Evolutionary conservation across 371 early-diverging fungal genomes (phyloP).

Genomic region (Parasitella parasitica): DNA sequence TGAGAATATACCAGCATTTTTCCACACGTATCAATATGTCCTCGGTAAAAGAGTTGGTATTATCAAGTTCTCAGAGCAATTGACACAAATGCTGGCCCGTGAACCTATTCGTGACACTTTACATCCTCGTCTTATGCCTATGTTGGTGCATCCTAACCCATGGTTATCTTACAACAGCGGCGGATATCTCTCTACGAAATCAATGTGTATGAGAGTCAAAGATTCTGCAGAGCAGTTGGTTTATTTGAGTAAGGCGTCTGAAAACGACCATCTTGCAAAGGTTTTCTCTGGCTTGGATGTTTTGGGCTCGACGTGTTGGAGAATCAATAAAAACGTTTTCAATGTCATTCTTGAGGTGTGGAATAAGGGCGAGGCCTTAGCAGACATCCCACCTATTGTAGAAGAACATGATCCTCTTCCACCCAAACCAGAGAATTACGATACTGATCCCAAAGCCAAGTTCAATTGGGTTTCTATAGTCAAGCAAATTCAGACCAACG

Average conservation of each 20-base stretch:
- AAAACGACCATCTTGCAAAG: conserved; percentile 64
- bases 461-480: conserved; percentile 51
- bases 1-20: conserved; percentile 79
- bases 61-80: conserved; percentile 66
- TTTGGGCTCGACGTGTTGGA: conserved; percentile 90
- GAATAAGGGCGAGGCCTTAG: conserved; percentile 82
- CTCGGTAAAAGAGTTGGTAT: conserved; percentile 76
- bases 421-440: conserved; percentile 70
- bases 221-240: conserved; percentile 73
- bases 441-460: conserved; percentile 63
- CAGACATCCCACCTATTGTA: conserved; percentile 65
- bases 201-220: conserved; percentile 77
- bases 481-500: conserved; percentile 52
- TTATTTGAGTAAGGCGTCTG: conserved; percentile 82
- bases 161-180: conserved; percentile 91
- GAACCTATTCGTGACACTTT: conserved; percentile 66
- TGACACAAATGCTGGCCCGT: conserved; percentile 69
- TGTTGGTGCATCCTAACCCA: conserved; percentile 93
- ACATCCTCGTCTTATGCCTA: conserved; percentile 86
- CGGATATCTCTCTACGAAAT: conserved; percentile 82
- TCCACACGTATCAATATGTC: conserved; percentile 67
- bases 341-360: conserved; percentile 81
- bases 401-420: conserved; percentile 40
- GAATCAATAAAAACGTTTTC: conserved; percentile 82
- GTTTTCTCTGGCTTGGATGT: conserved; percentile 86